Conservation (phyloP, 1,284 basidiomycete species). For the Trametes sp. region DNA sequence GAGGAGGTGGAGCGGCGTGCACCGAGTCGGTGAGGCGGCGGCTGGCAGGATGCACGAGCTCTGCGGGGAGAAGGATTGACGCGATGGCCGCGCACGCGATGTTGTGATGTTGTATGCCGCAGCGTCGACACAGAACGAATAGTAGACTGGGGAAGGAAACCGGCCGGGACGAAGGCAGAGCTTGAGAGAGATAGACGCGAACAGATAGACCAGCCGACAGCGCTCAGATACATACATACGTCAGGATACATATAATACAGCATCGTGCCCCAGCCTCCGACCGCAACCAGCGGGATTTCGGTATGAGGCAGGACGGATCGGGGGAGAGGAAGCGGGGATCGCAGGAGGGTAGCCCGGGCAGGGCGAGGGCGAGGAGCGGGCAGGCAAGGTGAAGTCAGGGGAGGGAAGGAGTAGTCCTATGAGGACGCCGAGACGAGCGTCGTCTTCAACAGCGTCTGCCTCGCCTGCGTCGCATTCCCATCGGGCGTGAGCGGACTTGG, state of each 20-base stretch:
- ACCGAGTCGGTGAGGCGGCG: background rate
- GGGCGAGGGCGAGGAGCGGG: no score
- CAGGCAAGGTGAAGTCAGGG: background rate
- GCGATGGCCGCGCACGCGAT: background rate
- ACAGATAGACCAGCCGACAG: constrained; percentile 1
- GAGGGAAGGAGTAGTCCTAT: constrained; percentile 6
- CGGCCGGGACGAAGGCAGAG: background rate
- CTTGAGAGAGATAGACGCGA: background rate
- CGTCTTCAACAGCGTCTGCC: constrained; percentile 22
- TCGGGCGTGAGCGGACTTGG: constrained; percentile 35
- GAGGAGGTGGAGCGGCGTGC: background rate
- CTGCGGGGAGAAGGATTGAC: no score
- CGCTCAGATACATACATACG: constrained; percentile 25
- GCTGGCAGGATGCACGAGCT: no score
- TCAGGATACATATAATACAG: constrained; percentile 27
- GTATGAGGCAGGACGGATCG: background rate
- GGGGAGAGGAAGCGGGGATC: background rate
- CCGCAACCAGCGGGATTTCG: background rate
- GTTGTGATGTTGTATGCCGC: no score
- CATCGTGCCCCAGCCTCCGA: constrained; percentile 5
- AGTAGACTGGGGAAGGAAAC: background rate
- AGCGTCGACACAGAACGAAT: no score
- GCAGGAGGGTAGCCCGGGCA: background rate
- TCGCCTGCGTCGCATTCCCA: constrained; percentile 5
- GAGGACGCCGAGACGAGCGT: constrained; percentile 28